Evolutionary conservation across 768 basidiomycete species (phyloP).

Genomic region (Rhodosporidiobolus sp.): DNA sequence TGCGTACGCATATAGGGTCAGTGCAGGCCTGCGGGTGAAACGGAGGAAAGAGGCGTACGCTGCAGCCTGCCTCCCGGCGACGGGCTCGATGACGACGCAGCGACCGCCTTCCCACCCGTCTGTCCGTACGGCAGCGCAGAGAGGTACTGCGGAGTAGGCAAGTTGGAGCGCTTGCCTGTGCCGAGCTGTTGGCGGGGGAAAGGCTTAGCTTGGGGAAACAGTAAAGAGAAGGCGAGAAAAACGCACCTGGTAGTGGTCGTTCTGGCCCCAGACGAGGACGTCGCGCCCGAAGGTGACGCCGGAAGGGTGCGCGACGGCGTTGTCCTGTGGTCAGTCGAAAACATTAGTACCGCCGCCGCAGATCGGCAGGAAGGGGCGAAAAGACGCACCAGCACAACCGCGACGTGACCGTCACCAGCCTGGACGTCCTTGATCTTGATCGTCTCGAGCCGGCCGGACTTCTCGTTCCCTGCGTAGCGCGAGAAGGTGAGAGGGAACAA

Average conservation of each 20-base stretch:
- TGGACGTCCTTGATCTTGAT: slow-evolving; percentile 41
- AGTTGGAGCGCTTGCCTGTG: slow-evolving; percentile 50
- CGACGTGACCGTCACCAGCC: slow-evolving; percentile 39
- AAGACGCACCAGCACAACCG: slow-evolving; percentile 36
- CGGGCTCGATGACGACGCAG: slow-evolving; percentile 47
- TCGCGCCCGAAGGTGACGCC: slow-evolving; percentile 38
- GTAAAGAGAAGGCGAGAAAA: background rate
- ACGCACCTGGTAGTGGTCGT: slow-evolving; percentile 38
- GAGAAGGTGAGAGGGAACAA: background rate
- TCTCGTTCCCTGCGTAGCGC: slow-evolving; percentile 37
- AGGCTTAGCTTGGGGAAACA: no score
- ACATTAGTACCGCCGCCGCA: no score
- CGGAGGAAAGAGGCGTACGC: slow-evolving; percentile 12
- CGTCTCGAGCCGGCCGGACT: slow-evolving; percentile 15
- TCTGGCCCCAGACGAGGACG: slow-evolving; percentile 42
- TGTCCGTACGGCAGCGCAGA: slow-evolving; percentile 43
- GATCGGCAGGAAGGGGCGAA: background rate
- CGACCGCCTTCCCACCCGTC: slow-evolving; percentile 41
- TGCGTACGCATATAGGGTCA: background rate
- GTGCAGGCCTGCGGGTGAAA: background rate
- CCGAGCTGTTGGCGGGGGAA: slow-evolving; percentile 51
- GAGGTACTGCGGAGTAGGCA: slow-evolving; percentile 52
- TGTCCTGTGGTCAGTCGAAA: slow-evolving; percentile 29
- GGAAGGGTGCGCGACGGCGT: slow-evolving; percentile 34
- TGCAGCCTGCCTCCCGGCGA: slow-evolving; percentile 52